Conservation (phyloP, 108 stramenopile genomes). For the Cyclotella cryptica region DNA sequence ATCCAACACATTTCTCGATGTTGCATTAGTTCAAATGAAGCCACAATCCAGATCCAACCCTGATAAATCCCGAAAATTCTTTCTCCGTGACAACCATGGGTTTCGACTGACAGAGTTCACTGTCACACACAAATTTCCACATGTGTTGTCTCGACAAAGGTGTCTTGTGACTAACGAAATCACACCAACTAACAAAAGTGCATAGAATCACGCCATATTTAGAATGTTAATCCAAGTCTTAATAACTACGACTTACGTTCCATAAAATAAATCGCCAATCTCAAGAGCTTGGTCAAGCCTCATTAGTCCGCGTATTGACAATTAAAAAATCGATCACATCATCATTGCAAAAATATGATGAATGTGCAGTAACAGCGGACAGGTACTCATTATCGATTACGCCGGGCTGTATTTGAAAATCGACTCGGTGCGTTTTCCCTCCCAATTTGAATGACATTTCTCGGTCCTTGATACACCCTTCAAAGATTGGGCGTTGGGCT, state of each 20-base stretch:
- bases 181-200: constrained; percentile 4
- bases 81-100: constrained; percentile 16
- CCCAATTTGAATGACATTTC: constrained; percentile 66
- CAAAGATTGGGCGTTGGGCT: constrained; percentile 26
- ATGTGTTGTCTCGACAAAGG: constrained; percentile 79
- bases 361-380: constrained; percentile 77
- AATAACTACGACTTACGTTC: neutral
- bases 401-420: constrained; percentile 77
- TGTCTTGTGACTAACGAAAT: constrained; percentile 60
- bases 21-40: constrained; percentile 55
- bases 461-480: constrained; percentile 49
- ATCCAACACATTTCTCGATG: constrained; percentile 51
- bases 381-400: constrained; percentile 86
- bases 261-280: neutral
- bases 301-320: constrained; percentile 27
- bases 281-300: neutral
- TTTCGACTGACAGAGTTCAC: constrained; percentile 67
- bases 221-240: too few species aligned
- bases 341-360: constrained; percentile 66
- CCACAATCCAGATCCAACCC: constrained; percentile 19
- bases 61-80: constrained; percentile 47
- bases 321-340: constrained; percentile 80
- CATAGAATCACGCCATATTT: constrained; percentile 12
- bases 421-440: constrained; percentile 61
- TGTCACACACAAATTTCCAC: constrained; percentile 79